Conservation (phyloP, 139 green algal genomes). For the Tetratostichococcus sp. region DNA sequence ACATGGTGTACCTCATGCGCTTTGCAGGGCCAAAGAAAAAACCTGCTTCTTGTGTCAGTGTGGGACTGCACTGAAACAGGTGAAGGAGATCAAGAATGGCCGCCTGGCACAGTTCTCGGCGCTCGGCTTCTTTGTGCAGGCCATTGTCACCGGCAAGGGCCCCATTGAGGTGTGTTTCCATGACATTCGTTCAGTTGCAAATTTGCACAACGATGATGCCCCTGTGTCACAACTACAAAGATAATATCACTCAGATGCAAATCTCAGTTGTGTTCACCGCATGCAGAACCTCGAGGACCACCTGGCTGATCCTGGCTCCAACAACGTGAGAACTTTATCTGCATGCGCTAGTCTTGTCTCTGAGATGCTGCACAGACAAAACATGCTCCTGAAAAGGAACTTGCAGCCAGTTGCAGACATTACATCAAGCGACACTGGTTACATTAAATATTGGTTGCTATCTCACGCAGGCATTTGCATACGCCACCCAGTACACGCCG, state of each 20-base stretch:
- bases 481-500: not conserved
- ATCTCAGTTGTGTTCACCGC: no score
- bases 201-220: no score
- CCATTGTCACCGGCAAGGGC: slow-evolving; percentile 69
- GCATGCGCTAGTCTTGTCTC: not conserved
- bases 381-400: not conserved
- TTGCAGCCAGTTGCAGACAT: slow-evolving; percentile 11
- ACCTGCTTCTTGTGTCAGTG: no score
- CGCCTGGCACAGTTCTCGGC: slow-evolving; percentile 85
- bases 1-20: no score
- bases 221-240: not conserved
- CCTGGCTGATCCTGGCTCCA: not conserved
- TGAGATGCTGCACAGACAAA: not conserved
- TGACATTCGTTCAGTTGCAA: no score
- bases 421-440: slow-evolving; percentile 12
- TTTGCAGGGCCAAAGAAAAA: no score
- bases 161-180: slow-evolving; percentile 36
- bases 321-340: not conserved
- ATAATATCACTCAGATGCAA: no score
- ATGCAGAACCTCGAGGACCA: not conserved
- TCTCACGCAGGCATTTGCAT: not conserved
- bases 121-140: slow-evolving; percentile 75
- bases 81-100: slow-evolving; percentile 95
- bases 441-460: not conserved
- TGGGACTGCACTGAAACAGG: slow-evolving; percentile 44